Evolutionary conservation across 2,329 filamentous ascomycete genomes (phyloP), one percentile per base, ranked within the genome.

Genomic region (Sclerotinia minor): DNA sequence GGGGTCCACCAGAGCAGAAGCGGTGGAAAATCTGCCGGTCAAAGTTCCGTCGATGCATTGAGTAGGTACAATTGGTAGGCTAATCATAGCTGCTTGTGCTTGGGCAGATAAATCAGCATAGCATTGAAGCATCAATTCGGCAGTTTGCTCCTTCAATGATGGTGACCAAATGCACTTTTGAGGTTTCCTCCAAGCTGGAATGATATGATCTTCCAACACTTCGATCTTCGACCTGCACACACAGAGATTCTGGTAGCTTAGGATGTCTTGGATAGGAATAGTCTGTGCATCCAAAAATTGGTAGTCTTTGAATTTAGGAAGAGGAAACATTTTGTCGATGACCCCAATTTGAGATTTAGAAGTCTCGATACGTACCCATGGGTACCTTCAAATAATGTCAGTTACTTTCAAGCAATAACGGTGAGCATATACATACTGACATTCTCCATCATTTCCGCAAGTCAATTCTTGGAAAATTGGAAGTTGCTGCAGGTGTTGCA

Each of bases 1-100:
- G 9, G 72, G 72, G 53, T 76, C 71, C 49, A 76, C 64, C 17
- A 76, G 68, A n/a, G 68, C 50, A 53, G 49, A n/a, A 24, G 73
- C 69, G 2, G 38, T 6, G 3, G 68, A 59, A 67, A 75, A 75
- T 15, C 57, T 70, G 7, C 63, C 68, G 9, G 69, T 70, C 19
- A 50, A 5, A 17, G 53, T 57, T 35, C 70, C 72, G 47, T 68
- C 44, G 1, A 74, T 55, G 5, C 15, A 47, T 2, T 69, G 19
- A 35, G 72, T 70, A 19, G 73, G 71, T 26, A 76, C 64, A 5
- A 75, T 70, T 15, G 70, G 65, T 1, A 75, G 32, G n/a, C 4
- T n/a, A n/a, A 61, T 64, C 63, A 76, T 69, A 8, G 44, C 60
- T 6, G 4, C 17, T 67, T 64, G 69, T 52, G 57, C 24, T 17